These are phyloP conservation scores for Rhodomyrtus tomentosa DNA, from an alignment of 345 rosid species.

Conservation along the genomic window DNA sequence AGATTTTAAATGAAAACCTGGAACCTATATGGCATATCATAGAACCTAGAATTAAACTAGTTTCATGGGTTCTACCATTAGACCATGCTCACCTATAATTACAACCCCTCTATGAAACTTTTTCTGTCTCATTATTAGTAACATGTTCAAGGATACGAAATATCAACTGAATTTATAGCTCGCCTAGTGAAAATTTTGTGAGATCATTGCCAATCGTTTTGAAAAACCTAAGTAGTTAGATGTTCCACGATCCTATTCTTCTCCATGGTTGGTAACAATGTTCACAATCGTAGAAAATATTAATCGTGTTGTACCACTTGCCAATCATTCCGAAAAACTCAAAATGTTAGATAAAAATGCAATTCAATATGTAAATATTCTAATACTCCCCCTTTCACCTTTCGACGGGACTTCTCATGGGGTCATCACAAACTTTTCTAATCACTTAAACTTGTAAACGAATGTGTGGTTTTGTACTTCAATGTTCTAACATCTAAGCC, in stretches of 20 bases:
- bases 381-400: fast-evolving
- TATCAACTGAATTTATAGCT: no score
- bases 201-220: no score
- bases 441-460: background rate
- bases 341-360: fast-evolving
- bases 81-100: no score
- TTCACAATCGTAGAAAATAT: background rate
- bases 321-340: fast-evolving
- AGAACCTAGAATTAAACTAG: no score
- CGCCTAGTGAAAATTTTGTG: no score
- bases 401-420: background rate
- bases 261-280: background rate
- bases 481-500: background rate
- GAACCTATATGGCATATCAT: no score
- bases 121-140: no score
- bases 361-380: background rate
- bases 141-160: no score
- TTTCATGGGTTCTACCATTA: fast-evolving
- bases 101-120: no score
- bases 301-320: background rate
- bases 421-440: fast-evolving
- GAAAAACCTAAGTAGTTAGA: no score
- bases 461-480: background rate
- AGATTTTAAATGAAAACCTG: no score
- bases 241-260: background rate